Percentiles rank a stretch among this genome's conserved stretches.
Evolutionary conservation across 805 yeast species (phyloP).

Genomic region (Starmerella khaoyaiensis): DNA sequence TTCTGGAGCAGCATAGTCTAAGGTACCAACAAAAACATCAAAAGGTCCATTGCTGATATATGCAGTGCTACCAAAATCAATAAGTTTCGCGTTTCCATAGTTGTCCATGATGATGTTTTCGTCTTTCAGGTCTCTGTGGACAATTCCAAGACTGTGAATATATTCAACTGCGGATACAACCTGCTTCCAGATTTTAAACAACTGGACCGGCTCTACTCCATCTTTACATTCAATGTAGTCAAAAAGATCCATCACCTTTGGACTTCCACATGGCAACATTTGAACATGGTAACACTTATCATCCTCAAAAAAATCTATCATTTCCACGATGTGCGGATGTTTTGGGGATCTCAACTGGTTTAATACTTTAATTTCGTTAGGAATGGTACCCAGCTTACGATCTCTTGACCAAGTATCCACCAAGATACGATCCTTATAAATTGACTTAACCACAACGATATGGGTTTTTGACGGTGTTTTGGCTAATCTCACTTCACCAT

Average conservation of each 20-base stretch:
- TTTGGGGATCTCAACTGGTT: constrained; percentile 55
- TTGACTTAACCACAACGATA: constrained; percentile 66
- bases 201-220: neutral
- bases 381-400: constrained; percentile 79
- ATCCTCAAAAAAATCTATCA: constrained; percentile 89
- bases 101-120: constrained; percentile 84
- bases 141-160: constrained; percentile 69
- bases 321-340: constrained; percentile 75
- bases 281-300: constrained; percentile 79
- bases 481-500: constrained; percentile 72
- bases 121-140: constrained; percentile 90
- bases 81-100: constrained; percentile 60
- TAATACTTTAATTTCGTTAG: constrained; percentile 92
- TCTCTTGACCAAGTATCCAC: constrained; percentile 98
- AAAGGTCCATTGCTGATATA: constrained; percentile 84
- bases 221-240: constrained; percentile 57
- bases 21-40: constrained; percentile 93
- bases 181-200: constrained; percentile 33
- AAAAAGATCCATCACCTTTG: constrained; percentile 81
- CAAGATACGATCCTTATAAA: constrained; percentile 79
- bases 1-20: constrained; percentile 97
- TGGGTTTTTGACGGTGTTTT: constrained; percentile 41
- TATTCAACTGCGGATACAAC: constrained; percentile 67
- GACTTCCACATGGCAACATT: constrained; percentile 72
- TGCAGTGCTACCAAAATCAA: constrained; percentile 94